A percentile compares a stretch with the other conserved stretches of the same genome.
Evolutionary conservation across 257 asterid genomes (phyloP).

Genomic region (Jacaranda mimosifolia): DNA sequence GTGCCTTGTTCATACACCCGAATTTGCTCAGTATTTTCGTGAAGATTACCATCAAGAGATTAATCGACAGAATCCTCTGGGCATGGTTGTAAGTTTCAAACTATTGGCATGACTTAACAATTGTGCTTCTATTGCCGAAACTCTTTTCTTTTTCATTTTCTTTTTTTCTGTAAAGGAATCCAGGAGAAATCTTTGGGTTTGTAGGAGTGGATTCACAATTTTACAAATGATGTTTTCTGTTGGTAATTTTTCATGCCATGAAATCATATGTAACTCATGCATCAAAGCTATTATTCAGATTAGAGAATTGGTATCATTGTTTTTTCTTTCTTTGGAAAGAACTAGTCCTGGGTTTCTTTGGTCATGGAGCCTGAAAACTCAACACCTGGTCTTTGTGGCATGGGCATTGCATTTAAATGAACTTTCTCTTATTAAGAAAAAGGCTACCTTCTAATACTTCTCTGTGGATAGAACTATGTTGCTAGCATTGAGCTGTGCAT

Average conservation of each 20-base stretch:
- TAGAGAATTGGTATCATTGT: conserved; percentile 10
- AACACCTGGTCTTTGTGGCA: conserved; percentile 27
- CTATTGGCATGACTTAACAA: conserved; percentile 9
- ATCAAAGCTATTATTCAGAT: neutral
- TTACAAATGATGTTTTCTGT: conserved; percentile 20
- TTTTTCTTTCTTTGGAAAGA: conserved; percentile 1
- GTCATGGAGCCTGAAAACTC: conserved; percentile 17
- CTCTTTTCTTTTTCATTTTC: neutral
- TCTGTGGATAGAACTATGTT: conserved; percentile 15
- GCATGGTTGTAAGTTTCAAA: conserved; percentile 96
- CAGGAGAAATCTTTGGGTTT: neutral
- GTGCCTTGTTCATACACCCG: conserved; percentile 98
- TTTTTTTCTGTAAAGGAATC: neutral
- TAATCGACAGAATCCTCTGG: conserved; percentile 94
- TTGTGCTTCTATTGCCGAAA: conserved; percentile 12
- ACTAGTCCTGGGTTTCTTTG: conserved; percentile 13
- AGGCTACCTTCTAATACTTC: conserved; percentile 9
- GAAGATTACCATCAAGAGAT: conserved; percentile 98
- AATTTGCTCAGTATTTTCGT: conserved; percentile 90
- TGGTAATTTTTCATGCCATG: conserved; percentile 25
- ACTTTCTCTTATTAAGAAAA: conserved; percentile 23
- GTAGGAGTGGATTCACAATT: conserved; percentile 13
- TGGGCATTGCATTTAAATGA: neutral
- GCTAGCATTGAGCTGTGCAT: conserved; percentile 28
- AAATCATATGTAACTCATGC: conserved; percentile 19